Evolutionary conservation across 768 basidiomycete species (phyloP).

Genomic region (Pleurotus cornucopiae): DNA sequence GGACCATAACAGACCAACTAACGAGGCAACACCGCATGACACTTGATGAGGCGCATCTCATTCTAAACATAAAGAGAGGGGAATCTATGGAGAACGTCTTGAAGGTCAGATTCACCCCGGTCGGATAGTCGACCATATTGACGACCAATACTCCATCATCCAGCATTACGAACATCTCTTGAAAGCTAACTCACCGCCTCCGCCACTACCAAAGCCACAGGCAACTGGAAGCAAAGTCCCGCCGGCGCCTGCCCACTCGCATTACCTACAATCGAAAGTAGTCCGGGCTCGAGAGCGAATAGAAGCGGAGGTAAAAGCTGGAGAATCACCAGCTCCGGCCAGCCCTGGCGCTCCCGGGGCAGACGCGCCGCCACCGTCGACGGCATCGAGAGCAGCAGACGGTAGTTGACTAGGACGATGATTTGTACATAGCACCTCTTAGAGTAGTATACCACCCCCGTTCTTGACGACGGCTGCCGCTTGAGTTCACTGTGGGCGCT

Average conservation of each 20-base stretch:
- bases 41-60: constrained; percentile 89
- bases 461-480: not conserved
- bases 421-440: not conserved
- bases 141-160: constrained; percentile 3
- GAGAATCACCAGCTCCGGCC: constrained; percentile 18
- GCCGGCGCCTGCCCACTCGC: constrained; percentile 56
- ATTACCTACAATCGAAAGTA: constrained; percentile 98
- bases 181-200: constrained; percentile 77
- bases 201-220: constrained; percentile 43
- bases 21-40: constrained; percentile 90
- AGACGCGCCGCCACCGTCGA: not conserved
- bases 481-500: too few species aligned
- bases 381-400: not conserved
- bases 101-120: constrained; percentile 43
- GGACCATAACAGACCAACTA: constrained; percentile 74
- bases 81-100: constrained; percentile 65
- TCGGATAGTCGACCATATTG: not conserved
- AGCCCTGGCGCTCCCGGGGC: not conserved
- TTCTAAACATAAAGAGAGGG: constrained; percentile 81
- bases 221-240: constrained; percentile 39
- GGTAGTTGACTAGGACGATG: not conserved
- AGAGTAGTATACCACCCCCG: constrained; percentile 2
- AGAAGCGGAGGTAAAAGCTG: constrained; percentile 69
- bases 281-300: constrained; percentile 90
- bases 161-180: constrained; percentile 94